These are phyloP conservation scores for Mycena alexandri DNA, from an alignment of 768 basidiomycete genomes.

Conservation along the genomic window DNA sequence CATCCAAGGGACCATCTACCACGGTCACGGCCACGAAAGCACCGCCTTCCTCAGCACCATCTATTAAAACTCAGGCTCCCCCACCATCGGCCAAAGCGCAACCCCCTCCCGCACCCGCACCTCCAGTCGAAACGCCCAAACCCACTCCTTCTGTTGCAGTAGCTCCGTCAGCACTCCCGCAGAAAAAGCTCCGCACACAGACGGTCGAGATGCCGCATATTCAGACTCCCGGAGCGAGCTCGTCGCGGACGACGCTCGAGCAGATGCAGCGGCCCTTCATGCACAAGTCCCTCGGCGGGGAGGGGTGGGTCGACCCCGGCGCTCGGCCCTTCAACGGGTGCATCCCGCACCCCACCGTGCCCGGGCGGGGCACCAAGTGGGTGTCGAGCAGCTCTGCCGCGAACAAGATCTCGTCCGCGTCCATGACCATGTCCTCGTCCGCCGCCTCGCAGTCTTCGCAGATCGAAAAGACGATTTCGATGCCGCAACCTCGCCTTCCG, in stretches of 20 bases:
- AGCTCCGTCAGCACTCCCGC: slow-evolving; percentile 32
- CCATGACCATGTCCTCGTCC: not conserved
- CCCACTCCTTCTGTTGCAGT: slow-evolving; percentile 28
- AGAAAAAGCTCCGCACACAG: slow-evolving; percentile 23
- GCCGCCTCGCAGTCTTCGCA: slow-evolving; percentile 26
- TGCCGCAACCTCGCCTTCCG: slow-evolving; percentile 31
- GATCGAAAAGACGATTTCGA: slow-evolving; percentile 41
- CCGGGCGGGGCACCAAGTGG: slow-evolving; percentile 20
- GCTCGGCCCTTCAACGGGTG: not conserved
- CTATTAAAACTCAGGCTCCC: not conserved
- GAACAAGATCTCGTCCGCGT: slow-evolving; percentile 13
- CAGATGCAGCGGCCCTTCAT: slow-evolving; percentile 36
- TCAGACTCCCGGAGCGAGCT: slow-evolving; percentile 37
- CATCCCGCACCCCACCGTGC: slow-evolving; percentile 4
- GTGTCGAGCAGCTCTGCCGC: slow-evolving; percentile 31
- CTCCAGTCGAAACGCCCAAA: slow-evolving; percentile 21
- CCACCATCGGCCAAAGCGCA: not conserved
- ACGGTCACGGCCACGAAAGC: too few species aligned
- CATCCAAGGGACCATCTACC: slow-evolving; percentile 3
- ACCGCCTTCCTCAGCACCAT: slow-evolving; percentile 1
- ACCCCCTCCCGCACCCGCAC: slow-evolving; percentile 12
- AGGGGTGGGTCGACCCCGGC: slow-evolving; percentile 18
- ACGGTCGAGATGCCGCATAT: slow-evolving; percentile 35
- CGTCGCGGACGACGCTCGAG: slow-evolving; percentile 39
- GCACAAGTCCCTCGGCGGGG: slow-evolving; percentile 32